Percentiles rank a stretch among this genome's conserved stretches.
phyloP scores from a whole-genome alignment of 164 flowering plant genomes.

The Macadamia integrifolia region DNA sequence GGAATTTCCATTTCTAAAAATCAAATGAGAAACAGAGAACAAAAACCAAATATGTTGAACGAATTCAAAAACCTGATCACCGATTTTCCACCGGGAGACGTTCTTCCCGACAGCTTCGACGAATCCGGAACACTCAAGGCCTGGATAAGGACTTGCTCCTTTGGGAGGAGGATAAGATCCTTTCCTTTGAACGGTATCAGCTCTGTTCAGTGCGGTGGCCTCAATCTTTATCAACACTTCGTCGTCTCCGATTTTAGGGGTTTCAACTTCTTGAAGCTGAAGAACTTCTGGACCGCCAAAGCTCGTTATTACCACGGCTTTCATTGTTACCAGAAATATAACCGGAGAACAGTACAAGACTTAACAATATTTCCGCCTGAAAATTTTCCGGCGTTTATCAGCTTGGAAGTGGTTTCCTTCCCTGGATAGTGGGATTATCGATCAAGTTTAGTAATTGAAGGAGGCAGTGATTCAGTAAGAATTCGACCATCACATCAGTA shows the following conservation, averaged over 20 bases:
- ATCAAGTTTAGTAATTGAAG: too few species aligned
- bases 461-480: too few species aligned
- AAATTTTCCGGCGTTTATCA: too few species aligned
- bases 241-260: constrained; percentile 58
- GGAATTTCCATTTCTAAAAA: too few species aligned
- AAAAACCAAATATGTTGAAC: background rate
- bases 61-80: constrained; percentile 59
- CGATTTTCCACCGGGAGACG: constrained; percentile 77
- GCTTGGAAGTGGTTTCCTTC: too few species aligned
- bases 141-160: constrained; percentile 62
- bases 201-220: constrained; percentile 78
- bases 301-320: constrained; percentile 70
- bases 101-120: constrained; percentile 59
- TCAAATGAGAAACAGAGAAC: too few species aligned
- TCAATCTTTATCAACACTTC: constrained; percentile 69
- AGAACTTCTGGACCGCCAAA: constrained; percentile 81
- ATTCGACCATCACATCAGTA: too few species aligned
- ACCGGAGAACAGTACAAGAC: too few species aligned
- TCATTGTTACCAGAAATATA: constrained; percentile 34
- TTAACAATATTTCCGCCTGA: too few species aligned
- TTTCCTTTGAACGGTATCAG: constrained; percentile 63
- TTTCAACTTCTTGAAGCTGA: constrained; percentile 64
- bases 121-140: constrained; percentile 88
- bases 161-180: constrained; percentile 65
- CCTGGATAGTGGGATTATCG: too few species aligned